A percentile compares a stretch with the other conserved stretches of the same genome.
phyloP scores from a whole-genome alignment of 2,329 filamentous ascomycete species.

The Paramyrothecium sp. region DNA sequence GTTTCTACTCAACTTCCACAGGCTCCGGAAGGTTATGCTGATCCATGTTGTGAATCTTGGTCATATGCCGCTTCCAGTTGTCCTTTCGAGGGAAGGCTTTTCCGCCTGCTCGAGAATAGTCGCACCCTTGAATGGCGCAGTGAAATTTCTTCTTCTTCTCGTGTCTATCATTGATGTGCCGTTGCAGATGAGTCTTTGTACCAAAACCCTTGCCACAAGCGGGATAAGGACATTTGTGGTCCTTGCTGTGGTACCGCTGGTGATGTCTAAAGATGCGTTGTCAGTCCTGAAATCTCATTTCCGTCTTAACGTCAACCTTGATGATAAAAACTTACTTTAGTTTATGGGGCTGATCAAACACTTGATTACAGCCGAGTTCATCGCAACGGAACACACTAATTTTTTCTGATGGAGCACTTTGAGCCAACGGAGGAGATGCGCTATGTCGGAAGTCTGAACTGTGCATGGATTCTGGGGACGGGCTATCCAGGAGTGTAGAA shows the following conservation, averaged over 20 bases:
- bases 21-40: conserved; percentile 37
- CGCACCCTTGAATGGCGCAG: conserved; percentile 52
- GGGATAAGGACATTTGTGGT: conserved; percentile 54
- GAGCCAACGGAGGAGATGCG: conserved; percentile 28
- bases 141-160: conserved; percentile 59
- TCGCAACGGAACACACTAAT: conserved; percentile 30
- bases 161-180: conserved; percentile 62
- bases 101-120: conserved; percentile 55
- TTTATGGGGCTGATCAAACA: conserved; percentile 59
- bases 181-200: conserved; percentile 60
- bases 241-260: conserved; percentile 59
- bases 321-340: conserved; percentile 47
- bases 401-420: conserved; percentile 23
- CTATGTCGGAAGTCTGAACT: conserved; percentile 35
- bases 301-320: too few relatives aligned
- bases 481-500: conserved; percentile 42
- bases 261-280: conserved; percentile 45
- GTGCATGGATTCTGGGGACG: conserved; percentile 36
- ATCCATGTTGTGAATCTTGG: conserved; percentile 54
- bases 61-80: conserved; percentile 63
- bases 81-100: conserved; percentile 62
- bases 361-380: conserved; percentile 34
- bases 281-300: neutral
- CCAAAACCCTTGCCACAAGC: conserved; percentile 57
- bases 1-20: conserved; percentile 32